Conservation (phyloP, 805 yeast genomes). For the Wickerhamiella sergipiensis region DNA sequence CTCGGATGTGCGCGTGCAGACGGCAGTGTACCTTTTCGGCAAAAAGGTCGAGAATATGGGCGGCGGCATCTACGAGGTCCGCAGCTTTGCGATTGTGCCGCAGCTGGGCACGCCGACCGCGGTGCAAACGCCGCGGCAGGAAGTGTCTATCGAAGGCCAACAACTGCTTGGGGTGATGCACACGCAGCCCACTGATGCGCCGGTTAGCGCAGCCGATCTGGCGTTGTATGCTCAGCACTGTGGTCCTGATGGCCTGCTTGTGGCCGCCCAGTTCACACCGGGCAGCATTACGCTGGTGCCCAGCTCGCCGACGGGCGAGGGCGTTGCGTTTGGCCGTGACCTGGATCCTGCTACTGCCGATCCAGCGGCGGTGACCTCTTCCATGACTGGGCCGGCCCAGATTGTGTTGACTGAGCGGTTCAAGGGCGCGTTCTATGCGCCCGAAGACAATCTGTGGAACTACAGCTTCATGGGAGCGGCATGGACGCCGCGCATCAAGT, state of each 20-base stretch:
- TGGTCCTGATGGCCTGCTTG: conserved; percentile 36
- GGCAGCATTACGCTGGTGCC: conserved; percentile 75
- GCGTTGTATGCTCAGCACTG: conserved; percentile 38
- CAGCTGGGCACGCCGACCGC: conserved; percentile 65
- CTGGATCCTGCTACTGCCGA: conserved; percentile 27
- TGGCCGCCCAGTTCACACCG: conserved; percentile 60
- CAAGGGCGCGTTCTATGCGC: conserved; percentile 75
- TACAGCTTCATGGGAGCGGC: conserved; percentile 77
- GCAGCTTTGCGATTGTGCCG: conserved; percentile 65
- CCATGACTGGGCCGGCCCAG: conserved; percentile 42
- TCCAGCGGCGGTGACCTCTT: conserved; percentile 28
- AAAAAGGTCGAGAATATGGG: conserved; percentile 50
- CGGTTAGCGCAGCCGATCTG: conserved; percentile 31
- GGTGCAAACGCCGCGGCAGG: conserved; percentile 43
- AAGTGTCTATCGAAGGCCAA: conserved; percentile 35
- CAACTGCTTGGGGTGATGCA: conserved; percentile 93
- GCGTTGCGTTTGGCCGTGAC: conserved; percentile 34
- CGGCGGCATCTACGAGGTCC: conserved; percentile 54
- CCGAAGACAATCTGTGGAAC: conserved; percentile 79
- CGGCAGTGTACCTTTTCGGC: conserved; percentile 75
- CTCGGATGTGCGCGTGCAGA: conserved; percentile 67
- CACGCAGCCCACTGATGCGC: conserved; percentile 53
- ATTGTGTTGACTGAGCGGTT: conserved; percentile 60
- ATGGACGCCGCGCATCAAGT: conserved; percentile 52
- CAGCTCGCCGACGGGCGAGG: conserved; percentile 45